Evolutionary conservation across 2,329 filamentous ascomycete genomes (phyloP), one percentile per base, ranked within the genome.

Genomic region (Xylaria polymorpha): DNA sequence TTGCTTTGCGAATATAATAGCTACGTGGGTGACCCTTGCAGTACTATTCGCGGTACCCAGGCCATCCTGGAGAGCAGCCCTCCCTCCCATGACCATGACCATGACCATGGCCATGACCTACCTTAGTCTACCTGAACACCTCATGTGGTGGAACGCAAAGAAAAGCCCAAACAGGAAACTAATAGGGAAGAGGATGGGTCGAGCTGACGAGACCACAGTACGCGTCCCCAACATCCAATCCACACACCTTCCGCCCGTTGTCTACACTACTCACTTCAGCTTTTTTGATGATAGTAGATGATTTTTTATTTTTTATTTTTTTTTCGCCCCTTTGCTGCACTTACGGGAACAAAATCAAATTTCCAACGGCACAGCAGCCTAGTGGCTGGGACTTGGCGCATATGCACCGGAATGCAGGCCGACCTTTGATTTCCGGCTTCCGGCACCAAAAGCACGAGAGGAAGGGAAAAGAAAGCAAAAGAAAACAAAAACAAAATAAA

Each of bases 341-440:
- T 55, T 32, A 55, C 56, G 58, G 57, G 46, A 62, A 37, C 46
- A 59, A 59, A 59, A 55, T 48, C 50, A 58, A 43, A 37, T 44
- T 39, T 32, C 41, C 57, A 69, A 69, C 62, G 59, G 44, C 57
- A 39, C 29, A 39, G 57, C 53, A 53, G 53, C 57, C 53, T 37
- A 43, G 53, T 57, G 53, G 56, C 66, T 68, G 55, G 65, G 44
- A 15, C 68, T 71, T 71, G 66, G 69, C 69, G 69, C 69, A 71
- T 71, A 71, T 71, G 69, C 66, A 69, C 59, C 66, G 62, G 61
- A 43, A 70, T 69, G 69, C 66, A 68, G 56, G 61, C 66, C 65
- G 60, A 64, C 62, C 61, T 66, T 41, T 46, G 69, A 66, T 58
- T 66, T 71, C 69, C 69, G 69, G 66, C 66, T 68, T 71, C 69